Evolutionary conservation across 1,139 yeast genomes (phyloP).

Genomic region (Blastobotrys buckinghamii): DNA sequence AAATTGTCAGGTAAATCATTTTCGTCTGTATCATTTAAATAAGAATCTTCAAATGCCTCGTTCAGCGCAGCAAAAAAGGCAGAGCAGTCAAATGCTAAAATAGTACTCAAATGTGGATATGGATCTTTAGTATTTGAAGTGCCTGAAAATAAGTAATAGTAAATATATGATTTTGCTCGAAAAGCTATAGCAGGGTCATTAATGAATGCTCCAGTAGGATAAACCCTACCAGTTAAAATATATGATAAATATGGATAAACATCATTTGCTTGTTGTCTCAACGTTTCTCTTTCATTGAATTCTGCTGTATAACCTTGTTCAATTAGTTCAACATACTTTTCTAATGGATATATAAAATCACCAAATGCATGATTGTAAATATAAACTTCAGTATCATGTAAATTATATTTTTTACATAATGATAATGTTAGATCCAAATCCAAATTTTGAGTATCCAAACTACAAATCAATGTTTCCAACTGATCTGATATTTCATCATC

Average conservation of each 20-base stretch:
- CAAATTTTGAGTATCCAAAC: conserved; percentile 55
- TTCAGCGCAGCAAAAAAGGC: conserved; percentile 60
- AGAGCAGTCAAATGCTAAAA: conserved; percentile 48
- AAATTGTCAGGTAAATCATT: conserved; percentile 9
- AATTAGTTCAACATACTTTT: conserved; percentile 47
- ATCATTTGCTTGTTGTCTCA: conserved; percentile 26
- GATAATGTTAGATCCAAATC: conserved; percentile 68
- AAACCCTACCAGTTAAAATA: conserved; percentile 68
- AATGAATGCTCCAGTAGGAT: conserved; percentile 59
- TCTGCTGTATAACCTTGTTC: conserved; percentile 8
- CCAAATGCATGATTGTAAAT: conserved; percentile 60
- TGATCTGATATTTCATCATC: conserved; percentile 39
- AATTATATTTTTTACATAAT: conserved; percentile 48
- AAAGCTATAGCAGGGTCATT: conserved; percentile 23
- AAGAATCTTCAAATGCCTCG: conserved; percentile 72
- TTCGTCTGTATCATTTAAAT: conserved; percentile 43
- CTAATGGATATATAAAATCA: conserved; percentile 65
- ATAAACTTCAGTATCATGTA: conserved; percentile 58
- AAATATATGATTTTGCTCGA: conserved; percentile 44
- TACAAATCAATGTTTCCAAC: conserved; percentile 61
- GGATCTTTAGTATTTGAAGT: conserved; percentile 34
- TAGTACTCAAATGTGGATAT: conserved; percentile 52
- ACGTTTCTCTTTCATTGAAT: conserved; percentile 15
- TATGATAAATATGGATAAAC: conserved; percentile 61
- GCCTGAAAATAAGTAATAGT: conserved; percentile 45